phyloP scores from a whole-genome alignment of 345 rosid species.

The Eucalyptus cloeziana region DNA sequence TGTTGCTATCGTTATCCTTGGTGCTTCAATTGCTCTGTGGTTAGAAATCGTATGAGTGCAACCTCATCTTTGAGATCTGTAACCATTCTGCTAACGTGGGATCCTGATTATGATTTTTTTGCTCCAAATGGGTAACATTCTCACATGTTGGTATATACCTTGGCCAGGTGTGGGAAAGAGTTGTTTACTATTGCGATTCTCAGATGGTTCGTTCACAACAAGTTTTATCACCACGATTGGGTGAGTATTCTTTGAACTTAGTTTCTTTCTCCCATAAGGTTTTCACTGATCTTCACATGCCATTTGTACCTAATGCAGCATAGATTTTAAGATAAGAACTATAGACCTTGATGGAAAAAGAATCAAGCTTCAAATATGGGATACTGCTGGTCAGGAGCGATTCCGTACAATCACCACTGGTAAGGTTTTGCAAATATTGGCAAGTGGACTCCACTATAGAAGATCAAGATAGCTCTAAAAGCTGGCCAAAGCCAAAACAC shows the following conservation, averaged over 20 bases:
- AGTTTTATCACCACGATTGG: constrained; percentile 92
- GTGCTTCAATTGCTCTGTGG: neutral
- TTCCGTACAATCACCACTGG: constrained; percentile 46
- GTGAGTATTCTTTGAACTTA: constrained; percentile 11
- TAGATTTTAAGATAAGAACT: constrained; percentile 45
- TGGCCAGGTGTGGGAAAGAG: constrained; percentile 83
- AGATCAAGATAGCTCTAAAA: neutral
- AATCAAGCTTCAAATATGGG: constrained; percentile 44
- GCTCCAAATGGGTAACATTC: neutral
- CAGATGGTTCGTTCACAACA: constrained; percentile 86
- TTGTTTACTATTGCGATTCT: constrained; percentile 80
- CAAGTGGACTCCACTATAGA: neutral
- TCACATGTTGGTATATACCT: neutral
- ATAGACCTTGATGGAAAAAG: constrained; percentile 44
- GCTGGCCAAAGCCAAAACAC: neutral
- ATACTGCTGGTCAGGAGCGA: constrained; percentile 48
- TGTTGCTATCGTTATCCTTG: neutral
- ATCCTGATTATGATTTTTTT: neutral
- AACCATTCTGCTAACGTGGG: neutral
- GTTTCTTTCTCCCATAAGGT: neutral
- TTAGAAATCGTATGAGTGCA: neutral
- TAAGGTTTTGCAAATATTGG: neutral
- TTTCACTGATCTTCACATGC: neutral
- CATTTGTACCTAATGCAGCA: constrained; percentile 5
- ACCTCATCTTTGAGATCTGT: neutral